Percentiles rank a stretch among this genome's conserved stretches.
phyloP scores from a whole-genome alignment of 2,329 filamentous ascomycete species.

The Biscogniauxia marginata region DNA sequence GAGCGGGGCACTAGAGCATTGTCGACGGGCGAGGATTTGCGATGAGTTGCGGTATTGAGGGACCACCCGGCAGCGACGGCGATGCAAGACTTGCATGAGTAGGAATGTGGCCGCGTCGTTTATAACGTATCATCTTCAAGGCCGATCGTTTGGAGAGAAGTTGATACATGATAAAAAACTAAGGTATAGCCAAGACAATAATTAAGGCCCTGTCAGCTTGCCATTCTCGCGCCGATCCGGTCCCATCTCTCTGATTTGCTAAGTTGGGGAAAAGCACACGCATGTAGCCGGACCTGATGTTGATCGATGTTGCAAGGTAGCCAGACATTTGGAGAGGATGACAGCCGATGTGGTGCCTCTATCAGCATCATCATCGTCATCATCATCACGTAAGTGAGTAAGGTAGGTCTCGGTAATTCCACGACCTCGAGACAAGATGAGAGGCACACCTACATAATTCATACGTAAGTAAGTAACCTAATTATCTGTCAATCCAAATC shows the following conservation, averaged over 20 bases:
- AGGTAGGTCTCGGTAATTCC: too few relatives aligned
- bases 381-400: too few relatives aligned
- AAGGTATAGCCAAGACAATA: background rate
- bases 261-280: background rate
- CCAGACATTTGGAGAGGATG: too few relatives aligned
- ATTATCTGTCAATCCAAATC: too few relatives aligned
- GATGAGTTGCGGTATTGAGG: slow-evolving; percentile 8
- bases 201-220: background rate
- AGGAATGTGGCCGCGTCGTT: background rate
- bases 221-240: background rate
- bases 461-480: too few relatives aligned
- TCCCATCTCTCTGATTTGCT: background rate
- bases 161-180: background rate
- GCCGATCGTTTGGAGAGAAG: background rate
- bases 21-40: background rate
- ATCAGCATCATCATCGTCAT: too few relatives aligned
- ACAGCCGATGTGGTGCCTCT: too few relatives aligned
- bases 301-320: too few relatives aligned
- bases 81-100: slow-evolving; percentile 6
- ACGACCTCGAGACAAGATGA: too few relatives aligned
- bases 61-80: slow-evolving; percentile 15
- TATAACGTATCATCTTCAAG: background rate
- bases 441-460: too few relatives aligned
- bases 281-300: too few relatives aligned
- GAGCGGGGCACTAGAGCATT: background rate